phyloP scores from a whole-genome alignment of 75 land plant genomes.

The Selaginella tamariscina region DNA sequence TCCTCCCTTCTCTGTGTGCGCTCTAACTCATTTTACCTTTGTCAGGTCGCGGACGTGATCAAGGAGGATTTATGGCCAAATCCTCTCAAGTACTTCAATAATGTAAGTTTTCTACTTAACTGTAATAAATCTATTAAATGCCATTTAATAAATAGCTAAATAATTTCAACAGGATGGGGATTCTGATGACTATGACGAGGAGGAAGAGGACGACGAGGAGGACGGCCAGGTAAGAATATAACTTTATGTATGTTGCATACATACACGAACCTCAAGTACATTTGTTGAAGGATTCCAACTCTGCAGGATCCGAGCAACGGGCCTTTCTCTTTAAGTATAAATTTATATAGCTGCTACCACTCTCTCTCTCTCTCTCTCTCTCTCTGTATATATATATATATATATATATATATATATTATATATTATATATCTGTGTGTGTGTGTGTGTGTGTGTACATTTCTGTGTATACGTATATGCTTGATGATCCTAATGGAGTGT shows the following conservation, averaged over 20 bases:
- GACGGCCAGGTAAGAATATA: background rate
- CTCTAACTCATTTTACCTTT: constrained; percentile 9
- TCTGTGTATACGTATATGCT: background rate
- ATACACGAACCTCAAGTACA: background rate
- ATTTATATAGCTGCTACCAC: no score
- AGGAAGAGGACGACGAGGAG: constrained; percentile 14
- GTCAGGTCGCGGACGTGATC: constrained; percentile 78
- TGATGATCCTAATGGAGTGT: constrained; percentile 11
- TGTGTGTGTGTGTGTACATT: background rate
- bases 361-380: no score
- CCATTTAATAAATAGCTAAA: background rate
- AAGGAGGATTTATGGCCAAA: constrained; percentile 96
- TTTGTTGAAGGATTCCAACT: background rate
- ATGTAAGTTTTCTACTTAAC: constrained; percentile 32
- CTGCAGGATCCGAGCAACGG: background rate
- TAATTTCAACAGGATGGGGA: constrained; percentile 39
- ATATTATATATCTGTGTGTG: background rate
- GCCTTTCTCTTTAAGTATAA: background rate
- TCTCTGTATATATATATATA: no score
- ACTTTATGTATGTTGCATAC: background rate
- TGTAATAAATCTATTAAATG: background rate
- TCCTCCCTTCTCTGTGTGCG: background rate
- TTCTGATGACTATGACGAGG: constrained; percentile 37
- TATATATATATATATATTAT: background rate
- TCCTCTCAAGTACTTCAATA: constrained; percentile 84